Percentiles rank a stretch among this genome's conserved stretches.
phyloP scores from a whole-genome alignment of 495 filamentous ascomycete genomes.

The Pyronema omphalodes region DNA sequence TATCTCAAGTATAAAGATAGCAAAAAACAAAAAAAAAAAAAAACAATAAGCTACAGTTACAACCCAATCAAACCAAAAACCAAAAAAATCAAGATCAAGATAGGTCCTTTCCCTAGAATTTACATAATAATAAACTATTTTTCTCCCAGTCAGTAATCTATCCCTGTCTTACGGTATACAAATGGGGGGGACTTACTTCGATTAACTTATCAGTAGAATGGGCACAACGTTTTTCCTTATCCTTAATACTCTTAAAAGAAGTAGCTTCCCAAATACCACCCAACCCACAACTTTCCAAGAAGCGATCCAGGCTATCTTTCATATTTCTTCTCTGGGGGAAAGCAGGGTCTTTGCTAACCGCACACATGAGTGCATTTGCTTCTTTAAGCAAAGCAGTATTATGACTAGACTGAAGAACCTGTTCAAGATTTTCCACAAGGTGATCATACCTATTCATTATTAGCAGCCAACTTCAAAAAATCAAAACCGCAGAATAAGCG shows the following conservation, averaged over 20 bases:
- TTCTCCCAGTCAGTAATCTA: neutral
- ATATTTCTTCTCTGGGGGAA: constrained; percentile 16
- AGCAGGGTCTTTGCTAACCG: constrained; percentile 15
- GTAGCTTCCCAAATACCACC: constrained; percentile 22
- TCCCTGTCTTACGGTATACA: neutral
- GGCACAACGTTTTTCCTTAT: constrained; percentile 22
- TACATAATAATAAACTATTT: constrained; percentile 7
- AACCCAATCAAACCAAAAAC: constrained; percentile 14
- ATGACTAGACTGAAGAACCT: constrained; percentile 16
- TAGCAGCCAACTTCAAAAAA: neutral
- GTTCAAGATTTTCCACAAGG: constrained; percentile 18
- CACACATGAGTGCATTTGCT: constrained; percentile 19
- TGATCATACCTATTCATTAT: constrained; percentile 14
- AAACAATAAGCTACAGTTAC: constrained; percentile 15
- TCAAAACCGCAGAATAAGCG: neutral
- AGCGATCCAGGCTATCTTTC: constrained; percentile 15
- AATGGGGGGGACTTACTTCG: constrained; percentile 8
- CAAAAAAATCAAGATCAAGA: constrained; percentile 24
- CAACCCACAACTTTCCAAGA: constrained; percentile 15
- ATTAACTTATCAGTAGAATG: constrained; percentile 24
- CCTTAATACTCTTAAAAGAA: constrained; percentile 19
- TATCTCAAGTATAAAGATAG: constrained; percentile 14
- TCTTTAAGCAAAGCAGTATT: constrained; percentile 20
- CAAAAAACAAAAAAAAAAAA: constrained; percentile 7
- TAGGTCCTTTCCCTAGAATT: constrained; percentile 15